These are phyloP conservation scores for Aleurites moluccanus DNA, from an alignment of 441 rosid species.

Conservation along the genomic window DNA sequence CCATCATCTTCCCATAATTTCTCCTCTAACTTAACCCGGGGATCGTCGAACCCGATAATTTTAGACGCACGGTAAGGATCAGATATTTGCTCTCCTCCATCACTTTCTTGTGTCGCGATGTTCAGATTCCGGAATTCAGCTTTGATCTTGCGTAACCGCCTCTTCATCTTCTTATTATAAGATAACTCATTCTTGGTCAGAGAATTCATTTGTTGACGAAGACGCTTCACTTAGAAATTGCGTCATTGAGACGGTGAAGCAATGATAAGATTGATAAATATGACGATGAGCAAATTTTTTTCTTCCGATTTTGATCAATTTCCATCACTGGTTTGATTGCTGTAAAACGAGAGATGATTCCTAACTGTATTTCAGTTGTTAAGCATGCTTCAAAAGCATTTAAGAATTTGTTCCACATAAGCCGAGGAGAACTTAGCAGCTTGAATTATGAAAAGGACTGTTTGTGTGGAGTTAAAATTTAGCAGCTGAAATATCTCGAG, in stretches of 20 bases:
- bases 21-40: neutral
- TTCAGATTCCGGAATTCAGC: too few species aligned
- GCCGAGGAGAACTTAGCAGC: too few species aligned
- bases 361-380: neutral
- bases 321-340: neutral
- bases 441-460: too few species aligned
- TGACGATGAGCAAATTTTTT: neutral
- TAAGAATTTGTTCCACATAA: constrained; percentile 5
- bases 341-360: neutral
- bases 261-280: neutral
- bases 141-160: fast-evolving
- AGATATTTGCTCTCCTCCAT: neutral
- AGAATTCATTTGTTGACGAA: neutral
- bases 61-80: too few species aligned
- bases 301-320: neutral
- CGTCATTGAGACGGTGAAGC: constrained; percentile 4
- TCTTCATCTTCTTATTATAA: neutral
- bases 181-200: neutral
- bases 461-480: too few species aligned
- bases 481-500: too few species aligned
- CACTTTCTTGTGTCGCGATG: neutral
- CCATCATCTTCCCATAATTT: neutral
- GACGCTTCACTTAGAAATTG: neutral
- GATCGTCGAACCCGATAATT: neutral
- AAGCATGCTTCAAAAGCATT: neutral